Base-by-base conservation (phyloP, 768 basidiomycete species). In the Daedaleopsis sinensis region DNA sequence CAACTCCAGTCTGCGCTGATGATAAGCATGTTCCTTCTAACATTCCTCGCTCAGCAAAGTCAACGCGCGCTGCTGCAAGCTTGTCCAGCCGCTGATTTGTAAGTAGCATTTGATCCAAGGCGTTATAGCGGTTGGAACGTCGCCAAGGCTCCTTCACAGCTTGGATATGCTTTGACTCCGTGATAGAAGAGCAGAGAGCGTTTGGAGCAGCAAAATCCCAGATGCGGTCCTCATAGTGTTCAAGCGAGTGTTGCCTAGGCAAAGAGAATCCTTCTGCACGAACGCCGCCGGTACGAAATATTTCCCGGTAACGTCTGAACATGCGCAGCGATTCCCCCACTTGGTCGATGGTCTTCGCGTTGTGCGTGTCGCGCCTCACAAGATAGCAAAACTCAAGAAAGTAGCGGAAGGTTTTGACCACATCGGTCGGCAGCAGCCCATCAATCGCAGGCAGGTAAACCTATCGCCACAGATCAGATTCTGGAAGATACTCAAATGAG, bases 131-230 rank as follows among this genome's bases (percentile, higher is more conserved):
- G 47, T 55, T 72, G 5, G 71, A 69, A 0, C 65, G 58, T 10
- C 68, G 66, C 59, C 65, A 72, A 5, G 69, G 71, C 44, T 67
- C 54, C 55, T 72, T 72, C 21, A 72, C 67, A 1, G 71, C 69
- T 21, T 53, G 62, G 51, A 72, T 72, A 37, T 72, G 69, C 49
- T 61, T 68, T 15, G 69, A 67, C 52, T 72, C 71, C 1, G 69
- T 72, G 55, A 72, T 70, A 8, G 68, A 70, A 4, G 71, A 67
- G 46, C 71, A 70, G 8, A 71, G 61, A 13, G 69, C 69, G 48
- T 70, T 69, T 1, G 67, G 71, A 4, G 71, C 55, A n/a, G 63
- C 71, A 46, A 69, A 72, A 1, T n/a, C n/a, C 38, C 52, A 36
- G 43, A 72, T 70, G 13, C 55, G 52, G 8, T 24, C 13, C 3